phyloP scores from a whole-genome alignment of 1,284 basidiomycete genomes.

The Stereum hirsutum region DNA sequence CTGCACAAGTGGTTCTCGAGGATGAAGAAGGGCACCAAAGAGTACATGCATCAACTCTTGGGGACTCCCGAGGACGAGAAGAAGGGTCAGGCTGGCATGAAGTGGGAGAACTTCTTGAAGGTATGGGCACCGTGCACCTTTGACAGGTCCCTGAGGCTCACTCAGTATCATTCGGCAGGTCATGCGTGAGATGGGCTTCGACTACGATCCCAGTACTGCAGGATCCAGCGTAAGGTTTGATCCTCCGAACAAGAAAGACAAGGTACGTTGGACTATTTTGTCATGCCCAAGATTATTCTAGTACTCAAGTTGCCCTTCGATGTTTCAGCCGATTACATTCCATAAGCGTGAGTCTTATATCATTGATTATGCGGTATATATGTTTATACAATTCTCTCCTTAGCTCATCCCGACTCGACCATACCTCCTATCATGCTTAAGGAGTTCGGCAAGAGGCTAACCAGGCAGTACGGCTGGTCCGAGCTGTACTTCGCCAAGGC shows the following conservation, averaged over 20 bases:
- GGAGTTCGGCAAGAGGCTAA: constrained; percentile 48
- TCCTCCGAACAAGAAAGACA: constrained; percentile 35
- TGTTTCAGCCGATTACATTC: constrained; percentile 56
- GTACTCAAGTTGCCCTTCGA: neutral
- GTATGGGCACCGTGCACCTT: constrained; percentile 19
- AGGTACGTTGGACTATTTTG: neutral
- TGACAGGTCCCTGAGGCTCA: neutral
- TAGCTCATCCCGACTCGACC: constrained; percentile 67
- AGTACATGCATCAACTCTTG: constrained; percentile 56
- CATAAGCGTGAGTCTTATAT: constrained; percentile 63
- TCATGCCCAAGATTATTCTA: too few species aligned
- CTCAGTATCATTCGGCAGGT: constrained; percentile 31
- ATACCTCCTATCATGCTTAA: constrained; percentile 42
- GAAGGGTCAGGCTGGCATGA: constrained; percentile 49
- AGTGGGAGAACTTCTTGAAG: constrained; percentile 63
- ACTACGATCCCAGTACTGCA: constrained; percentile 61
- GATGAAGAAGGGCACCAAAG: constrained; percentile 39
- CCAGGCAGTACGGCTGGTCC: constrained; percentile 60
- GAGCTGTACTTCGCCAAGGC: constrained; percentile 58
- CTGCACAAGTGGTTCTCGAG: constrained; percentile 10
- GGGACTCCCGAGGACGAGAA: constrained; percentile 46
- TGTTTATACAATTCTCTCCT: too few species aligned
- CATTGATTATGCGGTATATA: neutral
- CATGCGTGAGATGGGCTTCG: constrained; percentile 72
- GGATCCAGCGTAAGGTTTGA: constrained; percentile 77